phyloP scores from a whole-genome alignment of 768 basidiomycete genomes.

The Lactifluus echinatus region DNA sequence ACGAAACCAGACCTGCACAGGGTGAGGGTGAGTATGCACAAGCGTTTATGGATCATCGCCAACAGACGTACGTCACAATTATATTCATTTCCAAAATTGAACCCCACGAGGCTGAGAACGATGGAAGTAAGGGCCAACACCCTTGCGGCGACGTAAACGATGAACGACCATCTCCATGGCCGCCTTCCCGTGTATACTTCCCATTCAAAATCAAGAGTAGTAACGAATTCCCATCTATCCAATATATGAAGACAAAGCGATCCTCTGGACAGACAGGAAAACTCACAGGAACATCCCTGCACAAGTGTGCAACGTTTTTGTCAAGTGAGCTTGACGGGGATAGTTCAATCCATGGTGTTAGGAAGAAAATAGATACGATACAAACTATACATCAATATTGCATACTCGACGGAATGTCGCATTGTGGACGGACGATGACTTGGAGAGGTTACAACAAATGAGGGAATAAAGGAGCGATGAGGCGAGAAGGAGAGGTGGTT shows the following conservation, averaged over 20 bases:
- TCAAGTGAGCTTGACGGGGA: neutral
- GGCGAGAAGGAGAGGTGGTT: too few species aligned
- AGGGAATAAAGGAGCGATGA: too few species aligned
- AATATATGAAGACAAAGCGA: neutral
- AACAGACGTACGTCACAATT: slow-evolving; percentile 1
- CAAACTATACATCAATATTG: slow-evolving; percentile 1
- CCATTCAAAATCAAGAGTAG: slow-evolving; percentile 12
- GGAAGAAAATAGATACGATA: neutral
- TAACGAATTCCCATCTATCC: slow-evolving; percentile 16
- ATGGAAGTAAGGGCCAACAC: neutral
- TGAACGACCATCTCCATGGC: slow-evolving; percentile 16
- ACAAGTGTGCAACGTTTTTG: slow-evolving; percentile 2
- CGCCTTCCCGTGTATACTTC: slow-evolving; percentile 18
- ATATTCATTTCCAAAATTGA: slow-evolving; percentile 4
- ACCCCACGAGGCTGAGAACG: slow-evolving; percentile 7
- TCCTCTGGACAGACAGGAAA: neutral
- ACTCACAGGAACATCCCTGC: slow-evolving; percentile 13
- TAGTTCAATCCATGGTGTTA: neutral
- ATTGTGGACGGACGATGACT: too few species aligned
- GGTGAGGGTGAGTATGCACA: neutral
- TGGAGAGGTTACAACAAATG: neutral
- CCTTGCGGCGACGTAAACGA: slow-evolving; percentile 9
- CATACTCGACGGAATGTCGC: too few species aligned
- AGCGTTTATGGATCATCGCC: neutral
- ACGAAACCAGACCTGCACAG: slow-evolving; percentile 7